Evolutionary conservation across 176 grass and related monocot genomes (phyloP), one percentile per base, ranked within the genome.

Genomic region (Aegilops longissima): DNA sequence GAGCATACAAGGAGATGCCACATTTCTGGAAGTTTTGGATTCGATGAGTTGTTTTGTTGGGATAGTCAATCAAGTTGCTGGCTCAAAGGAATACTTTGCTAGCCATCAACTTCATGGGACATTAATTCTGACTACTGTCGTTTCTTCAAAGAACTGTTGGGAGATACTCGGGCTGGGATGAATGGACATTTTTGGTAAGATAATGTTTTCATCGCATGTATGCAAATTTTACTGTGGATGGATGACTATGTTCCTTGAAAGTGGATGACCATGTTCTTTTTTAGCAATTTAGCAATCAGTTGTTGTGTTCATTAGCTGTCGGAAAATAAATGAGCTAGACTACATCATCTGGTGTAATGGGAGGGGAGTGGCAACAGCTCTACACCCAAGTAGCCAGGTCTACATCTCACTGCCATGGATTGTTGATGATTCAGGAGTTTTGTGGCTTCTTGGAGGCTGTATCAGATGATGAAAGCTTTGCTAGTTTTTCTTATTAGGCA

Each of bases 121-220:
- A 27, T 56, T 77, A 77, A 56, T 77, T 77, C 25, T 77, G 44
- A 51, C 25, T 58, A 77, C 47, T 21, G 47, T 77, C 56, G 27
- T 56, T 77, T 56, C 47, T 77, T 77, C 17, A 77, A 77, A 77
- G 73, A 77, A 58, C 49, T 56, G 74, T 11, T 56, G 47, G 47
- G 27, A 33, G 25, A 56, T 31, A 77, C 49, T 56, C 20, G 20
- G 47, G 16, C 74, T 77, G 47, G 74, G 49, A 56, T 77, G 49
- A 52, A 56, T 76, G 73, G 51, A 76, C 25, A 33, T 16, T 76
- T 76, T 76, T 76, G 74, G 74, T 77, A 77, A 77, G 74, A 77
- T 58, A 21, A 58, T 77, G 14, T 9, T 34, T 56, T 30, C n/a
- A 65, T 67, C 36, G 54, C 11, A 35, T 82, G 61, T 62, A 47